Evolutionary conservation across 805 yeast species (phyloP), one percentile per base, ranked within the genome.

Genomic region (Saturnispora zaruensis): DNA sequence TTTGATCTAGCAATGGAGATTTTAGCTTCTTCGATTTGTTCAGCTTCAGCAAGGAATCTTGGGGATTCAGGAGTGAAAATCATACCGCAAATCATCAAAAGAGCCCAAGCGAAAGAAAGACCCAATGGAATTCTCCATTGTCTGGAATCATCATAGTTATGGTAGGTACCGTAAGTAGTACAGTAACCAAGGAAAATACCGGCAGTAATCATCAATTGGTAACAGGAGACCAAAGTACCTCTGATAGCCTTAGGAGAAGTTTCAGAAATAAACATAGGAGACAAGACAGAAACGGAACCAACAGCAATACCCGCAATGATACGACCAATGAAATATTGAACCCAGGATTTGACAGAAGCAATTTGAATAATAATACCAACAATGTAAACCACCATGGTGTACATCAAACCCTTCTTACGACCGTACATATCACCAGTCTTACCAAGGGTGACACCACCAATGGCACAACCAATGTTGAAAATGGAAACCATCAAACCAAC

Each of bases 181-280:
- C 85, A 76, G 69, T 81, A 80, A 60, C 88, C 89, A 52, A 82
- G 65, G 63, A 82, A 78, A 57, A 82, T 82, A 70, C 88, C 89
- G 45, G 77, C 67, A 40, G 88, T 82, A 55, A 82, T 77, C 76
- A 76, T 78, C 64, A 83, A 71, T 67, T 83, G 89, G 72, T 76
- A 83, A 58, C 79, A 76, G 38, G 83, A 77, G 47, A 83, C 87
- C 51, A 82, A 72, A 37, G 85, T 72, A 65, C 88, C 88, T 77
- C 89, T 78, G 41, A 82, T 67, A 49, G 75, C 77, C 57, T 80
- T 81, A 60, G 90, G 90, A 51, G 88, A 68, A 51, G 82, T 73
- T 65, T 83, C 90, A 38, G 84, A 74, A 59, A 82, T 81, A 65
- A 82, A 76, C 67, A 77, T 68, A 34, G 82, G 82, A 32, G 75